Evolutionary conservation across 108 stramenopile genomes (phyloP).

Genomic region (Discostella stelligeroides): DNA sequence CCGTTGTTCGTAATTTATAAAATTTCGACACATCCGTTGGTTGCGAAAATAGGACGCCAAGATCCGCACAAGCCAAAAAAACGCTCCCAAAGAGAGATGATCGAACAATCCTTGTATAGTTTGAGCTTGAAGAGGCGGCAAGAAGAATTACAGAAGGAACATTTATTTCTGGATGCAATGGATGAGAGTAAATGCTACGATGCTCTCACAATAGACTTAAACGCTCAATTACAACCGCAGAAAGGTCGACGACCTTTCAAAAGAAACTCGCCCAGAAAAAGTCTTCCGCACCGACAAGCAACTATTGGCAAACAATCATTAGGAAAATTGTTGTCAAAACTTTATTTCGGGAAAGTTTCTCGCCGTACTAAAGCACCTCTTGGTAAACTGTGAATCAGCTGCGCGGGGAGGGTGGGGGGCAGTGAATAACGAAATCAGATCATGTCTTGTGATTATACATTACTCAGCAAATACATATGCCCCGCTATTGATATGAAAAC

Average conservation of each 20-base stretch:
- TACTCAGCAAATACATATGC: no score
- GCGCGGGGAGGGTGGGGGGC: no score
- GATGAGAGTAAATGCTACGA: conserved; percentile 22
- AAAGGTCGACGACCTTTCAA: background rate
- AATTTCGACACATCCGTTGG: conserved; percentile 27
- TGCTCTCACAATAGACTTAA: conserved; percentile 6
- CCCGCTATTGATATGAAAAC: no score
- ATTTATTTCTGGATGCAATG: conserved; percentile 13
- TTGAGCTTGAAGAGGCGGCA: conserved; percentile 18
- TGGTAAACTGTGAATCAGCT: no score
- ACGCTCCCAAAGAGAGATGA: conserved; percentile 8
- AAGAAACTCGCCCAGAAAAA: conserved; percentile 15
- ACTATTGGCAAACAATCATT: background rate
- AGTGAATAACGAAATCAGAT: no score
- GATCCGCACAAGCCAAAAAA: conserved; percentile 16
- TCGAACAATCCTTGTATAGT: conserved; percentile 1
- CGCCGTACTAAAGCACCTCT: no score
- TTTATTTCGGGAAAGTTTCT: no score
- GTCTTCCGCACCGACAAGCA: background rate
- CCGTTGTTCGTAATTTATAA: conserved; percentile 21
- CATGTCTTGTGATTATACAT: no score
- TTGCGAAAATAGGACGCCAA: conserved; percentile 14
- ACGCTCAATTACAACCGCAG: background rate
- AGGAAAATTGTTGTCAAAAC: no score
- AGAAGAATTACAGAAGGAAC: conserved; percentile 10